Evolutionary conservation across 495 filamentous ascomycete species (phyloP).

Genomic region (Penicillium egyptiacum): DNA sequence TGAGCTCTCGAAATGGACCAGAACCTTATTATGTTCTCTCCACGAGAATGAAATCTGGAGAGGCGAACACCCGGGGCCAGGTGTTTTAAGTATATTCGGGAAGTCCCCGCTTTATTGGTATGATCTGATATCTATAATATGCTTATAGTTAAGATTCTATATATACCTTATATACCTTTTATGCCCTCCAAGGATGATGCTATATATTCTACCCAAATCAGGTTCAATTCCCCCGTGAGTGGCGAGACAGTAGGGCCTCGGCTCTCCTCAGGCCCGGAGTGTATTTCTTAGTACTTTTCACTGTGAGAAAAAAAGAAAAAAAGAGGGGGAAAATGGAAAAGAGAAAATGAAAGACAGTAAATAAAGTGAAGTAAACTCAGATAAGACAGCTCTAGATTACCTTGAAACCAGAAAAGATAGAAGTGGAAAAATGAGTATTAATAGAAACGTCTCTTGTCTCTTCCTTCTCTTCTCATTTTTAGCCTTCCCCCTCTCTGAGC

Average conservation of each 20-base stretch:
- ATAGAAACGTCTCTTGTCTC: slow-evolving; percentile 1
- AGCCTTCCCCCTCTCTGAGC: slow-evolving; percentile 13
- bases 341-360: not conserved
- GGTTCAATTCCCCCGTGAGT: too few species aligned
- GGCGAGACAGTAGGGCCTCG: not conserved
- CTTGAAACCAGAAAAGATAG: not conserved
- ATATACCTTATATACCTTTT: not conserved
- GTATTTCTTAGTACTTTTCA: not conserved
- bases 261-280: slow-evolving; percentile 10
- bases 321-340: not conserved
- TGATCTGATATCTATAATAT: not conserved
- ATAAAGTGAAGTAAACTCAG: not conserved
- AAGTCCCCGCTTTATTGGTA: slow-evolving; percentile 1
- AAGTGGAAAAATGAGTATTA: slow-evolving; percentile 1
- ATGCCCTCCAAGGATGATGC: not conserved
- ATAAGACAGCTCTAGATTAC: slow-evolving; percentile 6
- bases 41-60: not conserved
- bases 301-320: not conserved
- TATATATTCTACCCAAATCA: not conserved
- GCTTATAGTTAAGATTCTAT: not conserved
- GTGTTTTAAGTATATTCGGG: not conserved
- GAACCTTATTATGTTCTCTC: not conserved
- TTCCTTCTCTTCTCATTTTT: slow-evolving; percentile 1
- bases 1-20: not conserved
- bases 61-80: not conserved